phyloP scores from a whole-genome alignment of 129 eudicot species.

The Erigeron canadensis region DNA sequence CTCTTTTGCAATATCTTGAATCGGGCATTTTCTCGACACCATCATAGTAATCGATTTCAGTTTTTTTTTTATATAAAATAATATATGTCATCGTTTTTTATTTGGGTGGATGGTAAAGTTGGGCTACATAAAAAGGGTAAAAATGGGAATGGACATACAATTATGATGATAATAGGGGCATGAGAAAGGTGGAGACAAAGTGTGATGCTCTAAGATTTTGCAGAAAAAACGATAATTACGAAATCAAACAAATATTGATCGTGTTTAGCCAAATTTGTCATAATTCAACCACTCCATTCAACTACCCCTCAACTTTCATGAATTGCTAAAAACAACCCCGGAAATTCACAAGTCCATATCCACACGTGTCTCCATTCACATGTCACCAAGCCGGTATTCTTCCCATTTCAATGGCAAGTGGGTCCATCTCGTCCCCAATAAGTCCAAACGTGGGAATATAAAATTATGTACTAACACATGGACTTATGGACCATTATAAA shows the following conservation, averaged over 20 bases:
- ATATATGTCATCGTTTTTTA: too few relatives aligned
- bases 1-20: too few relatives aligned
- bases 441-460: constrained; percentile 24
- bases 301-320: constrained; percentile 8
- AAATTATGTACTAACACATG: constrained; percentile 19
- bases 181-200: constrained; percentile 44
- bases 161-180: constrained; percentile 21
- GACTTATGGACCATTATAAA: too few relatives aligned
- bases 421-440: constrained; percentile 28
- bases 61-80: too few relatives aligned
- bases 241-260: constrained; percentile 31
- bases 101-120: neutral
- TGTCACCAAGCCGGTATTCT: constrained; percentile 27
- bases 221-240: constrained; percentile 39
- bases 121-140: neutral
- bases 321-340: constrained; percentile 18
- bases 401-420: constrained; percentile 25
- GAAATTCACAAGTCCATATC: constrained; percentile 21
- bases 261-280: constrained; percentile 43
- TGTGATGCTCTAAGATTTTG: constrained; percentile 40
- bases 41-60: too few relatives aligned
- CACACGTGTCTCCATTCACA: constrained; percentile 33
- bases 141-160: constrained; percentile 5
- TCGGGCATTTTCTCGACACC: too few relatives aligned
- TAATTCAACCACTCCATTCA: constrained; percentile 36